These are phyloP conservation scores for Ruellia speciosa DNA, from an alignment of 305 asterid genomes.

Conservation along the genomic window DNA sequence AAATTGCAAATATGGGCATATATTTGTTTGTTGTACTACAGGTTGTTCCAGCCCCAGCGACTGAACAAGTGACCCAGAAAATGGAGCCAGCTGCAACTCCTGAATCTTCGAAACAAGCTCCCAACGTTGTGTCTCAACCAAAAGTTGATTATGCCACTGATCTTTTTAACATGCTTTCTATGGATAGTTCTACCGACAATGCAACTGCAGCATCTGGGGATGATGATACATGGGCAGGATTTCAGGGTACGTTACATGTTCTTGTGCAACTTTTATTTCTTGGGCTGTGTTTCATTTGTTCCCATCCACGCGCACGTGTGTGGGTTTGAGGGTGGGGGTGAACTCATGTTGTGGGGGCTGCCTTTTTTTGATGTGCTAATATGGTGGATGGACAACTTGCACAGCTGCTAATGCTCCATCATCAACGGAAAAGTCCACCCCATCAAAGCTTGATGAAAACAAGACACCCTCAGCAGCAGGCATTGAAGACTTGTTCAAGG, in stretches of 20 bases:
- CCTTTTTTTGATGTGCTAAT: constrained; percentile 7
- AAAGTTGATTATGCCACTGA: constrained; percentile 88
- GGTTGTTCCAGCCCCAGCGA: constrained; percentile 56
- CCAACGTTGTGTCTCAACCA: constrained; percentile 35
- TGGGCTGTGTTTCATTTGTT: background rate
- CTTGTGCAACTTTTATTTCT: constrained; percentile 2
- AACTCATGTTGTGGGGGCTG: background rate
- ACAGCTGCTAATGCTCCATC: constrained; percentile 74
- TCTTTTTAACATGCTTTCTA: constrained; percentile 87
- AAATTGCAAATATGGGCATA: constrained; percentile 9
- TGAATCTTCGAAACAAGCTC: constrained; percentile 44
- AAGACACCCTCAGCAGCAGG: constrained; percentile 37
- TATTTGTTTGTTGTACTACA: constrained; percentile 24
- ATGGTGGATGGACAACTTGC: constrained; percentile 27
- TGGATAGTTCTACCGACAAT: constrained; percentile 61
- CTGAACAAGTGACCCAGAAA: constrained; percentile 51
- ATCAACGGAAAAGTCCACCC: constrained; percentile 36
- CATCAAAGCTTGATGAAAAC: constrained; percentile 34
- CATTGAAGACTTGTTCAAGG: constrained; percentile 56
- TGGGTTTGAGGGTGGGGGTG: background rate
- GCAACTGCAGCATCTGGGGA: constrained; percentile 53
- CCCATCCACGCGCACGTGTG: too few species aligned
- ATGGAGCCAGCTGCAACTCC: constrained; percentile 39
- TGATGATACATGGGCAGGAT: constrained; percentile 86
- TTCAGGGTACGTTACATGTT: constrained; percentile 63